Evolutionary conservation across 164 flowering plant species (phyloP), one percentile per base, ranked within the genome.

Genomic region (Kalanchoe fedtschenkoi): DNA sequence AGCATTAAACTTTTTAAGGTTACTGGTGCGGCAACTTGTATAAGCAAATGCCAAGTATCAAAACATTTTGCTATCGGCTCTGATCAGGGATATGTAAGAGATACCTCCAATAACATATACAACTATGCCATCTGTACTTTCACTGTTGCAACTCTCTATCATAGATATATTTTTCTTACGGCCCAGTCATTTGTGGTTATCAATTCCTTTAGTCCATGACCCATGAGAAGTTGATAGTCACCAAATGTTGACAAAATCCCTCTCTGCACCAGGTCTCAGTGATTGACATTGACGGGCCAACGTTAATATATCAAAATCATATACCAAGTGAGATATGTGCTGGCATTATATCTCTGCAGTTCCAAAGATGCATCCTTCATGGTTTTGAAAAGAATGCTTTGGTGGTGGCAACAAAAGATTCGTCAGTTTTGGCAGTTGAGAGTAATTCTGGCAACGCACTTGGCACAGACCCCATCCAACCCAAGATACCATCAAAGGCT

Each of bases 71-170:
- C 87, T 22, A 75, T 91, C 71, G 98, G 98, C 15, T 77, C 92
- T 70, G 96, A 87, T 56, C 80, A 81, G 80, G 98, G 98, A 89
- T 77, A 81, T 83, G 96, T 89, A 78, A 70, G 96, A 17, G 32
- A 33, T 17, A 33, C 22, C 10, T 1, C 33, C 21, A 10, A 13
- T 33, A 9, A n/a, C 33, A 34, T 21, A 28, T 51, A 14, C 26
- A 21, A 13, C 19, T 34, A 15, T 8, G 34, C 21, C 26, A 21
- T 54, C 8, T 6, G 33, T 4, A 35, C 34, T 28, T 28, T 28
- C 41, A 32, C 6, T 42, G 35, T 14, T 51, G 1, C n/a, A 14
- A 47, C 7, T 5, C 22, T 10, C 54, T 47, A 22, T 21, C n/a
- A n/a, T n/a, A n/a, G n/a, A 24, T 51, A 0, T 32, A 51, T 51